Base-by-base conservation (phyloP, 306 rosid genomes). In the Begonia masoniana region DNA sequence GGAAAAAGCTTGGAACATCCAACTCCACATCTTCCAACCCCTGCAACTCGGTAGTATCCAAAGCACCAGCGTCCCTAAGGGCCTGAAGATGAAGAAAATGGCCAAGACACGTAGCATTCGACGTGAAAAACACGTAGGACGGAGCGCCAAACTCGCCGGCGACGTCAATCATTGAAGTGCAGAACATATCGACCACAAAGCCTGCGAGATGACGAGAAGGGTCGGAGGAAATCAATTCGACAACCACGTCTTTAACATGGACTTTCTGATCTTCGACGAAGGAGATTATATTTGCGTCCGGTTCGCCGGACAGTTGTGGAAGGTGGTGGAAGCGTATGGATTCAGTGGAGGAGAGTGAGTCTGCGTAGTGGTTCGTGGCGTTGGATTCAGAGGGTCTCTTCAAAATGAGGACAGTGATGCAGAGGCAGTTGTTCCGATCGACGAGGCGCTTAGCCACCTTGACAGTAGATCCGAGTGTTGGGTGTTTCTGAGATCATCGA, bases 151-250 rank as follows among this genome's bases (percentile, higher is more conserved):
- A 62, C n/a, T 71, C 72, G 1, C 57, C 15, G 3, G 58, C 78
- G 6, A 72, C 68, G 15, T 72, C 73, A 4, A 72, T 68, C 78
- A 68, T 41, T 10, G 57, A 0, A 3, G 70, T 24, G 21, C 72
- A 72, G 12, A 68, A 57, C 75, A 65, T 21, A 49, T 76, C 67
- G 3, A 76, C 12, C 5, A 76, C 59, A 8, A 76, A 50, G 4
- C 72, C 75, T 2, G 54, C 61, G 0, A 71, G 52, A 1, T 21
- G 15, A 52, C 53, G 42, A 0, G 68, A 62, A n/a, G 58, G 54
- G 60, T 56, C 16, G 1, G 35, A 15, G 15, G 10, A 7, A 9
- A 12, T 9, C 15, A 70, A 61, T 31, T 63, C 10, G 14, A 23
- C 7, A 14, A 71, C 60, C 3, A 14, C 47, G 1, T 50, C n/a